A percentile compares a stretch with the other conserved stretches of the same genome.
Conservation (phyloP, 495 filamentous ascomycete species). For the Neurospora sublineolata region DNA sequence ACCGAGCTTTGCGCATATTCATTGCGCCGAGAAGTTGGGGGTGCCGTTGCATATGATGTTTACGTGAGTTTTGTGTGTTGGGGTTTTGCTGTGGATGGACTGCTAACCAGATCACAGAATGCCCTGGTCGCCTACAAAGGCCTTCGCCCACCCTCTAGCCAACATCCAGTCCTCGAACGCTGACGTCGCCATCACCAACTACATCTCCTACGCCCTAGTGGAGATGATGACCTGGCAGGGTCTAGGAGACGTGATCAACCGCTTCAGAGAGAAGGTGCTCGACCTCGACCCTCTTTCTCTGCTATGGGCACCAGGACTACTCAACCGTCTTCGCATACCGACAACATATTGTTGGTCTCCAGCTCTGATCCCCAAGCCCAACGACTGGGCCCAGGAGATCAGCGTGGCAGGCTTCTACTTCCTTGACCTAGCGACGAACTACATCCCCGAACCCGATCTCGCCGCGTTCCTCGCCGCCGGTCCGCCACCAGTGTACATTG, state of each 20-base stretch:
- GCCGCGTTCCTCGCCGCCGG: constrained; percentile 44
- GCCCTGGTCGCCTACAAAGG: constrained; percentile 51
- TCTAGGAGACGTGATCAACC: constrained; percentile 53
- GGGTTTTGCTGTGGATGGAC: not conserved
- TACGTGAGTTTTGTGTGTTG: constrained; percentile 13
- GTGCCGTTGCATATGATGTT: constrained; percentile 60
- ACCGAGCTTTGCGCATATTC: constrained; percentile 54
- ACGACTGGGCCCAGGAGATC: constrained; percentile 52
- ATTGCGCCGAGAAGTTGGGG: constrained; percentile 53
- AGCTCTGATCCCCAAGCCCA: constrained; percentile 51
- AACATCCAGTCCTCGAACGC: constrained; percentile 52
- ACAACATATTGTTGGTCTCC: constrained; percentile 60
- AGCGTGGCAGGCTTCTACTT: constrained; percentile 56
- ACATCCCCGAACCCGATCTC: constrained; percentile 43
- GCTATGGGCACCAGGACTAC: constrained; percentile 53
- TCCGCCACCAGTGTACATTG: constrained; percentile 66
- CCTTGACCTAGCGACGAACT: constrained; percentile 49
- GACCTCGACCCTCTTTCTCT: constrained; percentile 51
- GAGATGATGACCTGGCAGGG: constrained; percentile 59
- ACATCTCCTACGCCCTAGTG: constrained; percentile 60
- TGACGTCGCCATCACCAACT: constrained; percentile 49
- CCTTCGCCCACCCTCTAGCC: constrained; percentile 60
- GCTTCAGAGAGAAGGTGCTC: constrained; percentile 47
- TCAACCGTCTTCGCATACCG: constrained; percentile 49
- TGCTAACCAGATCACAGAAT: constrained; percentile 18